These are phyloP conservation scores for Sarcomyxa edulis DNA, from an alignment of 768 basidiomycete species.

Conservation along the genomic window DNA sequence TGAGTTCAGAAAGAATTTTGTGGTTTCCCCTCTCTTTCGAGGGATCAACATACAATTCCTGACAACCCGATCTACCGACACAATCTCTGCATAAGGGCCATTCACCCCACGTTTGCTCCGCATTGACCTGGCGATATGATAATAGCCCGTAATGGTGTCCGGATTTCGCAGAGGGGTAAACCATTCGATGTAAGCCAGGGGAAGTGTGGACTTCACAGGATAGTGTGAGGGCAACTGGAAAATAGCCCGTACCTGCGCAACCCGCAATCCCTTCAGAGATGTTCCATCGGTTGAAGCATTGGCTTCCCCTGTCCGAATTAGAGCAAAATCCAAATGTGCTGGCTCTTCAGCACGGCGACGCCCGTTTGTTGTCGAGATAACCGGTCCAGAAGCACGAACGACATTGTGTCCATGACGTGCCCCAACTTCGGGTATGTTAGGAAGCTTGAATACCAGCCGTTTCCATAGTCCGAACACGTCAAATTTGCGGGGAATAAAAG, in stretches of 20 bases:
- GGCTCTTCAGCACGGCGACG: constrained; percentile 2
- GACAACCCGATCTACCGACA: neutral
- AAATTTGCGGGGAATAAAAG: too few species aligned
- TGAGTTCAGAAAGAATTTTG: too few species aligned
- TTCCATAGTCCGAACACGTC: constrained; percentile 15
- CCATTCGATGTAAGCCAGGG: constrained; percentile 17
- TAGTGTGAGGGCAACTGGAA: constrained; percentile 11
- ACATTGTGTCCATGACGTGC: constrained; percentile 4
- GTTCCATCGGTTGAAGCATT: too few species aligned
- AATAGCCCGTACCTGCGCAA: constrained; percentile 11
- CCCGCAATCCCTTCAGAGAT: too few species aligned
- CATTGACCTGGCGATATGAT: constrained; percentile 11
- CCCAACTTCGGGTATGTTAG: constrained; percentile 8
- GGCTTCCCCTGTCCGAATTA: constrained; percentile 8
- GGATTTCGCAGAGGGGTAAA: constrained; percentile 9
- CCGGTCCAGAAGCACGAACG: constrained; percentile 9
- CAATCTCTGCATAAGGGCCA: constrained; percentile 7
- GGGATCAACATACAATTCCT: neutral
- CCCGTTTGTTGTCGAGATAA: too few species aligned
- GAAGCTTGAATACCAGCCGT: constrained; percentile 9
- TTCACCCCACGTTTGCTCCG: constrained; percentile 9
- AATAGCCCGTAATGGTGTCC: constrained; percentile 11
- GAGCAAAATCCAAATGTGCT: constrained; percentile 11
- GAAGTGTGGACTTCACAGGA: neutral
- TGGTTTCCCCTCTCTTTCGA: too few species aligned